Conservation (phyloP, 2,329 filamentous ascomycete species). For the Phaeosphaeriaceae sp. region DNA sequence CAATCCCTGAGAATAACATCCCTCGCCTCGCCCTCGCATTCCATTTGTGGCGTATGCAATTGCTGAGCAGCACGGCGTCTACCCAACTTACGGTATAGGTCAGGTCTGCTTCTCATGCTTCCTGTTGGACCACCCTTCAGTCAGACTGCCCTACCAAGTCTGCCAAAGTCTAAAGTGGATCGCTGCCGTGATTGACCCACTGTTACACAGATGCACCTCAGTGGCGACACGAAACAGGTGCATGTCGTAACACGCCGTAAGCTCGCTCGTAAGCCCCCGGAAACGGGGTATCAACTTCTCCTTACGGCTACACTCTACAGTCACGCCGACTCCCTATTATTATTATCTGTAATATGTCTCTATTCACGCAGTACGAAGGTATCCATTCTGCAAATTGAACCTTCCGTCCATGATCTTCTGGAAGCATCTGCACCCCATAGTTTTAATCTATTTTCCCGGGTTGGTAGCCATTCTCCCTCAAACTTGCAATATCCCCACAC, state of each 20-base stretch:
- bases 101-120: slow-evolving; percentile 9
- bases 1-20: slow-evolving; percentile 8
- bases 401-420: slow-evolving; percentile 27
- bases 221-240: slow-evolving; percentile 39
- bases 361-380: slow-evolving; percentile 7
- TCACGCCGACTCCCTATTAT: slow-evolving; percentile 21
- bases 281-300: slow-evolving; percentile 17
- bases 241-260: slow-evolving; percentile 39
- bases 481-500: slow-evolving; percentile 40
- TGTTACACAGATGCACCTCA: slow-evolving; percentile 30
- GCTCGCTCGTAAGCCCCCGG: slow-evolving; percentile 27
- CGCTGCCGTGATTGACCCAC: slow-evolving; percentile 21
- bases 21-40: slow-evolving; percentile 18
- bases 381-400: slow-evolving; percentile 16
- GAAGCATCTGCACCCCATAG: slow-evolving; percentile 42
- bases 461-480: slow-evolving; percentile 22
- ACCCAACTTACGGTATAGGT: not conserved
- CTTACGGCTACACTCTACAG: slow-evolving; percentile 16
- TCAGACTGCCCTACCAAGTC: slow-evolving; percentile 4
- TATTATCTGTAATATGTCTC: slow-evolving; percentile 29
- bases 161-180: slow-evolving; percentile 6
- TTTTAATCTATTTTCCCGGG: slow-evolving; percentile 41
- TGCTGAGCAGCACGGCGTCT: not conserved
- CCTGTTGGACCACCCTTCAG: slow-evolving; percentile 6
- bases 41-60: not conserved